phyloP scores from a whole-genome alignment of 805 yeast genomes.

The Komagataella pseudopastoris region DNA sequence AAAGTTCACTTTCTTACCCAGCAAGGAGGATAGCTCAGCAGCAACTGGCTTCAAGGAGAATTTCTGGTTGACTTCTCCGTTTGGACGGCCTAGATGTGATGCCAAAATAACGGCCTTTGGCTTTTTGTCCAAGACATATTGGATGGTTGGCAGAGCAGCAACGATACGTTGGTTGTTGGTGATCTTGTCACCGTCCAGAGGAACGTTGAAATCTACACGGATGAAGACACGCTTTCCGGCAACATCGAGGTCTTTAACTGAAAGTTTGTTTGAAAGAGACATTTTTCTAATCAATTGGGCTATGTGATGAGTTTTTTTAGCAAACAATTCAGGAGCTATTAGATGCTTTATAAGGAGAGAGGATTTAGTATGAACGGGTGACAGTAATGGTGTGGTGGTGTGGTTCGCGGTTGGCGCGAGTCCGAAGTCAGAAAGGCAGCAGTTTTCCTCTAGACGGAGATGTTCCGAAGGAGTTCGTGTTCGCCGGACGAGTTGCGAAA shows the following conservation, averaged over 20 bases:
- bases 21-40: slow-evolving; percentile 68
- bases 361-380: background rate
- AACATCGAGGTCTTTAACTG: slow-evolving; percentile 83
- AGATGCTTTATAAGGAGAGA: background rate
- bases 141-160: slow-evolving; percentile 97
- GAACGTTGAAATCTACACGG: slow-evolving; percentile 95
- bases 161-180: slow-evolving; percentile 99
- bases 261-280: slow-evolving; percentile 90
- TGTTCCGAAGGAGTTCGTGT: background rate
- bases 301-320: background rate
- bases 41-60: slow-evolving; percentile 92
- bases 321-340: background rate
- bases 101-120: slow-evolving; percentile 90
- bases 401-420: background rate
- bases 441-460: background rate
- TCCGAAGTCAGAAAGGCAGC: background rate
- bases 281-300: slow-evolving; percentile 21
- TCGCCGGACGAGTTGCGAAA: background rate
- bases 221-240: slow-evolving; percentile 92
- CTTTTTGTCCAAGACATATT: slow-evolving; percentile 83
- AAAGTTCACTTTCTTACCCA: slow-evolving; percentile 67
- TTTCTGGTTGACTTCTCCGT: slow-evolving; percentile 78
- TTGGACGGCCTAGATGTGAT: slow-evolving; percentile 98
- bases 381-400: background rate
- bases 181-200: slow-evolving; percentile 90